Evolutionary conservation across 1,284 basidiomycete genomes (phyloP), one percentile per base, ranked within the genome.

Genomic region (Cutaneotrichosporon curvatum): DNA sequence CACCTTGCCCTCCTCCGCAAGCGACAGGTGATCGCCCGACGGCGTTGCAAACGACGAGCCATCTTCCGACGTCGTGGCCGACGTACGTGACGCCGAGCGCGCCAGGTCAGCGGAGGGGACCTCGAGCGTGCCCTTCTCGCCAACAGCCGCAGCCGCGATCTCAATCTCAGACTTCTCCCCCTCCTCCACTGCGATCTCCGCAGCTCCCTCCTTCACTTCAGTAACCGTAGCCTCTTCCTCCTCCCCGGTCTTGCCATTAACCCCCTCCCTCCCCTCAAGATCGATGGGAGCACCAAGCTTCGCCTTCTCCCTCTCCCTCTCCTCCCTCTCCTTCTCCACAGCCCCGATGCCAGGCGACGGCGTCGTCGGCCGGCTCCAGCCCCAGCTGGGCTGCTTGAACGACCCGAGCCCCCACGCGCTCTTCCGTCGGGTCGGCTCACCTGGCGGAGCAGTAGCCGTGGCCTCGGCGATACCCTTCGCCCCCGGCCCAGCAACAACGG

Each of bases 361-460:
- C 32, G 47, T 47, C 20, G 21, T 40, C n/a, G 38, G 35, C 19
- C 34, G 23, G 51, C 22, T 28, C 49, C 28, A 47, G 37, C 41
- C 30, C 42, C 34, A 30, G 8, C 37, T 30, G 19, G 28, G 31
- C 45, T 21, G 36, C 7, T 4, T n/a, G 23, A 47, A 47, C 12
- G 36, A 18, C 14, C 48, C 48, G 12, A 50, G 45, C 7, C 44
- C 47, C 47, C 48, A 49, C 30, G 42, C 40, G 22, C 40, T 47
- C 47, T 48, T 54, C 20, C 50, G 38, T 11, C 18, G n/a, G n/a
- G n/a, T 34, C 8, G 40, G 33, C 15, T 15, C 25, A 21, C 12
- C 33, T 28, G 11, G 35, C 25, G 8, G 8, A 28, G 25, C 12
- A 12, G 25, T 28, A 12, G 12, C 25, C 12, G 25, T 28, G n/a